Conservation (phyloP, 140 eudicot genomes). For the Cichorium intybus region DNA sequence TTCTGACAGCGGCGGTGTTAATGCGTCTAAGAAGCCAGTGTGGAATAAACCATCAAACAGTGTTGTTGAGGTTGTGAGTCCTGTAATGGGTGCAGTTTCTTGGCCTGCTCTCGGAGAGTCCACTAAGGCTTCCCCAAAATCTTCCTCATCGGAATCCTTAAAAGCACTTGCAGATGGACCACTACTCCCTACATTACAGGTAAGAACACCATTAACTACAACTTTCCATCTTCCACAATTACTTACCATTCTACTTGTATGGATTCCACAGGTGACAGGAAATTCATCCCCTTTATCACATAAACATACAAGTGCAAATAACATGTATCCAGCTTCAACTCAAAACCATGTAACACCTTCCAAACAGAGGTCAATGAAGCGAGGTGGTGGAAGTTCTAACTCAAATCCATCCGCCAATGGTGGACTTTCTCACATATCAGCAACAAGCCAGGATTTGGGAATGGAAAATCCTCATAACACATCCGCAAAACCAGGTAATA, state of each 20-base stretch:
- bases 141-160: slow-evolving; percentile 41
- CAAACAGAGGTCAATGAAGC: slow-evolving; percentile 51
- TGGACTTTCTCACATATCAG: slow-evolving; percentile 33
- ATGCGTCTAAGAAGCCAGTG: slow-evolving; percentile 47
- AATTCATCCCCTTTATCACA: slow-evolving; percentile 33
- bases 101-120: slow-evolving; percentile 81
- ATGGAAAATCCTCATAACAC: slow-evolving; percentile 19
- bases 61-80: slow-evolving; percentile 39
- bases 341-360: slow-evolving; percentile 42
- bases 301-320: slow-evolving; percentile 27
- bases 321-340: slow-evolving; percentile 28
- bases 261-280: slow-evolving; percentile 38
- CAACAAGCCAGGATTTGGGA: slow-evolving; percentile 23
- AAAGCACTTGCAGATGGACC: slow-evolving; percentile 43
- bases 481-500: slow-evolving; percentile 28
- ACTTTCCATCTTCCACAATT: background rate
- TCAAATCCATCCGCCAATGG: slow-evolving; percentile 40
- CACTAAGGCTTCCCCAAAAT: slow-evolving; percentile 52
- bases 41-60: slow-evolving; percentile 65
- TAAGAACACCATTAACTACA: slow-evolving; percentile 7
- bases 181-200: slow-evolving; percentile 29
- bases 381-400: slow-evolving; percentile 46
- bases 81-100: slow-evolving; percentile 64
- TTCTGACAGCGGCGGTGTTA: slow-evolving; percentile 21
- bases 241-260: background rate